A percentile compares a stretch with the other conserved stretches of the same genome.
These are phyloP conservation scores for Amylocarpus encephaloides DNA, from an alignment of 2,329 filamentous ascomycete species.

Conservation along the genomic window DNA sequence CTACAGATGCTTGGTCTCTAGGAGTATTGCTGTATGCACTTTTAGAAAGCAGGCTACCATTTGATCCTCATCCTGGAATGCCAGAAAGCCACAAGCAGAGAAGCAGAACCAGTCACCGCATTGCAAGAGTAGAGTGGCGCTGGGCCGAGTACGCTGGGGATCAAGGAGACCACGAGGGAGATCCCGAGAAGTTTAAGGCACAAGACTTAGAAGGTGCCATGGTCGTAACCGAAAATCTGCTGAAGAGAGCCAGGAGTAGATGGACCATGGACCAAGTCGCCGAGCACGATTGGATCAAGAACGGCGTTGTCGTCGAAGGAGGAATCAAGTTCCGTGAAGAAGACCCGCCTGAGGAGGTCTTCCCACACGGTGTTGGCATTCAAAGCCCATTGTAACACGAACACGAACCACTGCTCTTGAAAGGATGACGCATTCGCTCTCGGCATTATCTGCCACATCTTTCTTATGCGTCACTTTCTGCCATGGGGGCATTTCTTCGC, in stretches of 20 bases:
- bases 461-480: neutral
- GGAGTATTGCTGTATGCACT: constrained; percentile 90
- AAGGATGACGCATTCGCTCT: too few relatives aligned
- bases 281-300: constrained; percentile 67
- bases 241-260: constrained; percentile 75
- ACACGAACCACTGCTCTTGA: neutral
- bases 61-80: constrained; percentile 80
- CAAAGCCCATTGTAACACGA: constrained; percentile 14
- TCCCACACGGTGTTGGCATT: constrained; percentile 2
- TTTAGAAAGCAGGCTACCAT: constrained; percentile 86
- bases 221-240: constrained; percentile 72
- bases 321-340: constrained; percentile 55
- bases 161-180: constrained; percentile 77
- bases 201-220: constrained; percentile 67
- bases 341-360: constrained; percentile 23
- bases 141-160: constrained; percentile 83
- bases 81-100: constrained; percentile 69
- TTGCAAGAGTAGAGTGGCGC: constrained; percentile 90
- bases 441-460: neutral
- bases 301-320: constrained; percentile 63
- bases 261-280: constrained; percentile 71
- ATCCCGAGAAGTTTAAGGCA: constrained; percentile 53
- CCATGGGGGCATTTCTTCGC: neutral
- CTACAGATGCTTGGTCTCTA: constrained; percentile 90
- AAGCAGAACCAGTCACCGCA: constrained; percentile 84